These are phyloP conservation scores for Cryptococcus maquisensis DNA, from an alignment of 1,284 basidiomycete genomes.

Conservation along the genomic window DNA sequence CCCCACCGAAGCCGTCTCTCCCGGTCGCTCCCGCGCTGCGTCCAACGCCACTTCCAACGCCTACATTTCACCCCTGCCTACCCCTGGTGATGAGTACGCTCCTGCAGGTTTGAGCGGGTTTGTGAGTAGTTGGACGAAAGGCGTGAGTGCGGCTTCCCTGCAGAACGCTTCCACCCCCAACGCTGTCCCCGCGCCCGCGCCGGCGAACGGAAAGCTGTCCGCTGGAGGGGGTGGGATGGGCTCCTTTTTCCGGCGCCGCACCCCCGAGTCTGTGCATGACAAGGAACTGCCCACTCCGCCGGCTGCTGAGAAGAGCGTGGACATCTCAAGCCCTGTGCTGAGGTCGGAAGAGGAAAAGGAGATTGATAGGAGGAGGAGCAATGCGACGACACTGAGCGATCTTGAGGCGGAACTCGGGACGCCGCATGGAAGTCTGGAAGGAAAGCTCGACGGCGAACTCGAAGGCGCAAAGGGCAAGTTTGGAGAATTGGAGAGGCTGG, in stretches of 20 bases:
- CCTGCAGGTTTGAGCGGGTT: conserved; percentile 24
- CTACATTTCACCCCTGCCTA: conserved; percentile 14
- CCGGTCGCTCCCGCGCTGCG: conserved; percentile 12
- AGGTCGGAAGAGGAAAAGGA: conserved; percentile 1
- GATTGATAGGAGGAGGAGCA: conserved; percentile 5
- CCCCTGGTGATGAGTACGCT: background rate
- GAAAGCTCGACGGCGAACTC: background rate
- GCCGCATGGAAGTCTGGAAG: conserved; percentile 3
- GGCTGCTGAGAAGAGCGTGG: background rate
- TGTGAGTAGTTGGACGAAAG: conserved; percentile 37
- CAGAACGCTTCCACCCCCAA: background rate
- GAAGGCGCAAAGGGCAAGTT: background rate
- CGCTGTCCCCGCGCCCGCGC: background rate
- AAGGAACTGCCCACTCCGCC: background rate
- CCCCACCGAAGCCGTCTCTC: conserved; percentile 16
- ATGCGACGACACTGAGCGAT: conserved; percentile 15
- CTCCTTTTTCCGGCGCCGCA: conserved; percentile 20
- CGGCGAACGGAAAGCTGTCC: conserved; percentile 14
- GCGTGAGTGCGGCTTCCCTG: conserved; percentile 19
- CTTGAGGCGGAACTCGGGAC: conserved; percentile 16
- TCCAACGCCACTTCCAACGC: conserved; percentile 4
- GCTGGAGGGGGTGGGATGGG: conserved; percentile 1
- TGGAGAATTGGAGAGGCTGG: background rate
- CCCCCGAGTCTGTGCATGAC: background rate
- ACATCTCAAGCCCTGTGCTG: conserved; percentile 10